Evolutionary conservation across 208 protist genomes (phyloP).

Genomic region (Histomonas meleagridis): DNA sequence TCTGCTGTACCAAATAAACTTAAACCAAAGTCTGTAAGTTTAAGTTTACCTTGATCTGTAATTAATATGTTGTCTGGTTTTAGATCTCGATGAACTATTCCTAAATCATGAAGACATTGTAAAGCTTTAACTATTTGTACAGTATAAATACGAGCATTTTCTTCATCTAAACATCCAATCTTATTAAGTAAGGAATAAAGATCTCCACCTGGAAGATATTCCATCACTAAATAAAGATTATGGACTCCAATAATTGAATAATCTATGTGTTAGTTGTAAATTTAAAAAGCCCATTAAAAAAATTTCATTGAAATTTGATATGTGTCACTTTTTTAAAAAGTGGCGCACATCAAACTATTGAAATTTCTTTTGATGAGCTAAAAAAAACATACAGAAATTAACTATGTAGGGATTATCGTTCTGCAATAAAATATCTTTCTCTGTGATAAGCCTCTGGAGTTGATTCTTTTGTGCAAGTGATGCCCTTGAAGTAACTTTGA

Average conservation of each 20-base stretch:
- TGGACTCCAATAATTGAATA: background rate
- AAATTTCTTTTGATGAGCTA: background rate
- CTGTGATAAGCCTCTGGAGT: background rate
- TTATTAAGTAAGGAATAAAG: background rate
- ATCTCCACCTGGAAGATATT: constrained; percentile 18
- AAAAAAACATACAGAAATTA: background rate
- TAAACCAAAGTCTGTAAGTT: background rate
- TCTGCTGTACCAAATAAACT: too few relatives aligned
- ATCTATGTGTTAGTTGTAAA: too few relatives aligned
- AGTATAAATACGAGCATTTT: background rate
- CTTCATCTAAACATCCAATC: background rate
- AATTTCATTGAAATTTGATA: too few relatives aligned
- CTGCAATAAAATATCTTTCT: constrained; percentile 31
- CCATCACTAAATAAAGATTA: constrained; percentile 19
- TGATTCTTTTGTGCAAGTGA: background rate
- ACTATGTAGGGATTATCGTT: background rate
- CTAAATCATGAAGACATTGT: background rate
- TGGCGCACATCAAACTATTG: background rate
- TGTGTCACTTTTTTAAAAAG: too few relatives aligned
- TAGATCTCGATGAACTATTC: background rate
- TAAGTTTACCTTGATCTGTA: background rate
- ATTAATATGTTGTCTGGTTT: constrained; percentile 29
- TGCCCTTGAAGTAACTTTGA: constrained; percentile 48
- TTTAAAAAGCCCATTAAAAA: too few relatives aligned
- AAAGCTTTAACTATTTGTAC: background rate